Percentiles rank a stretch among this genome's conserved stretches.
These are phyloP conservation scores for Clathrus columnatus DNA, from an alignment of 768 basidiomycete genomes.

Conservation along the genomic window DNA sequence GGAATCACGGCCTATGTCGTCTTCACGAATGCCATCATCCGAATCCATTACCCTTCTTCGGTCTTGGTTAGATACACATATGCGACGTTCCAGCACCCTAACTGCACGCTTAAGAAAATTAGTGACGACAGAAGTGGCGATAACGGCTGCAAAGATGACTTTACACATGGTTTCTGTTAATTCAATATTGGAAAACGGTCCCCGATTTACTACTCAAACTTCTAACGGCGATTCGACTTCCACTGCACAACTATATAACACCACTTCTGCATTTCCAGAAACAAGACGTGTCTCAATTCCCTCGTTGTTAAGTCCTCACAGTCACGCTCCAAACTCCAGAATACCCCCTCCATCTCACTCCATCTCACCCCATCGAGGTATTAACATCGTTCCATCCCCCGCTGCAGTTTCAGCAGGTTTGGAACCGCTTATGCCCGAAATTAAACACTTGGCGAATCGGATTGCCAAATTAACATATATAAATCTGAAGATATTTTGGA, in stretches of 20 bases:
- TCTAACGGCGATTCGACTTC: background rate
- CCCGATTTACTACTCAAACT: slow-evolving; percentile 2
- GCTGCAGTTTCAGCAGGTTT: slow-evolving; percentile 45
- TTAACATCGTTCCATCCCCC: slow-evolving; percentile 1
- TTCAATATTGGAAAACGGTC: slow-evolving; percentile 38
- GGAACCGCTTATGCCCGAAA: slow-evolving; percentile 64
- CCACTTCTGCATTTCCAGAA: background rate
- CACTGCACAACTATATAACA: background rate
- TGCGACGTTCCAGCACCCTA: slow-evolving; percentile 51
- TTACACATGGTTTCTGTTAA: slow-evolving; percentile 10
- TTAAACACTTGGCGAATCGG: slow-evolving; percentile 58
- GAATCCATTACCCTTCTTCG: slow-evolving; percentile 49
- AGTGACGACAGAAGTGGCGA: slow-evolving; percentile 55
- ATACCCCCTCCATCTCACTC: background rate
- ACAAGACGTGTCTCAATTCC: background rate
- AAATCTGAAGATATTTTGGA: slow-evolving; percentile 67
- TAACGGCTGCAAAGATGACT: slow-evolving; percentile 41
- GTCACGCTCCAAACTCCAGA: background rate
- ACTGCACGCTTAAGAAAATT: slow-evolving; percentile 52
- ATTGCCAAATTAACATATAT: slow-evolving; percentile 64
- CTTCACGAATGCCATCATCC: slow-evolving; percentile 34
- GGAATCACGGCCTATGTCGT: background rate
- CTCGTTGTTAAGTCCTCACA: background rate
- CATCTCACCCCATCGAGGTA: background rate
- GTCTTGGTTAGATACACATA: slow-evolving; percentile 63